These are phyloP conservation scores for Xerocomus nothofagi DNA, from an alignment of 1,284 basidiomycete species.

Conservation along the genomic window DNA sequence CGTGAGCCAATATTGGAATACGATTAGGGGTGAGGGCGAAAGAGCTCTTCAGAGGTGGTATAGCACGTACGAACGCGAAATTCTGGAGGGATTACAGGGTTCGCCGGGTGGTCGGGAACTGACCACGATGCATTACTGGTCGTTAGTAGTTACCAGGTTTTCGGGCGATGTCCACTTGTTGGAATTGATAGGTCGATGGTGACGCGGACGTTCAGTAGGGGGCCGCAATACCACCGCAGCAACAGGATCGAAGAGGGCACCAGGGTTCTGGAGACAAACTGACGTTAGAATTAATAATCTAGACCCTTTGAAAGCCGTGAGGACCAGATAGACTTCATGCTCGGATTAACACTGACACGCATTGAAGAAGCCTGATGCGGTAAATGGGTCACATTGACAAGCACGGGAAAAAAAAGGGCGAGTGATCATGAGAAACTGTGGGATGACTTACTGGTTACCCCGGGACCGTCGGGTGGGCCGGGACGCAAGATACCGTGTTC, in stretches of 20 bases:
- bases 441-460: background rate
- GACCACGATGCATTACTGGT: no score
- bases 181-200: no score
- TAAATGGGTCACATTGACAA: background rate
- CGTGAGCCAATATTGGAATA: background rate
- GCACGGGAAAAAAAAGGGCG: conserved; percentile 13
- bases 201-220: background rate
- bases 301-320: background rate
- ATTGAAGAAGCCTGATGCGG: background rate
- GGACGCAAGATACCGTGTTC: background rate
- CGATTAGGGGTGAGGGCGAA: background rate
- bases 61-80: background rate
- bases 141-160: background rate
- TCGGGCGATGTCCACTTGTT: background rate
- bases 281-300: conserved; percentile 1
- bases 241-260: background rate
- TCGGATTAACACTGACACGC: conserved; percentile 1
- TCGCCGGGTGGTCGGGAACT: no score
- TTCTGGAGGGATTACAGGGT: background rate
- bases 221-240: no score
- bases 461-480: conserved; percentile 6
- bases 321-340: conserved; percentile 3
- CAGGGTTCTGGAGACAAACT: conserved; percentile 8
- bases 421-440: no score
- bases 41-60: background rate